Conservation (phyloP, 1,139 yeast genomes). For the Hansenula lynferdii region DNA sequence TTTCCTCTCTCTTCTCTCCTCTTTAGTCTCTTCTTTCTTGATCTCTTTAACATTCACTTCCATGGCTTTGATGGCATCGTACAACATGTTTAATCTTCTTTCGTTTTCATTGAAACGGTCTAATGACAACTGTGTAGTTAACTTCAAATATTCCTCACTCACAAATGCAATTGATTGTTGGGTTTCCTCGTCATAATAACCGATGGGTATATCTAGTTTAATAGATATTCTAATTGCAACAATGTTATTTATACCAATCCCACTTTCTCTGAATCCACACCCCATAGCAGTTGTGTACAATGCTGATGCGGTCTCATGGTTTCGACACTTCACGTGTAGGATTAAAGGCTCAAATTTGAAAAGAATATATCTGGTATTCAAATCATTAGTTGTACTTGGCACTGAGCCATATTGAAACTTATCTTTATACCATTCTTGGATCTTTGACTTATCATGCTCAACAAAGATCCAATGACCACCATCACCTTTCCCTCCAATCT, state of each 20-base stretch:
- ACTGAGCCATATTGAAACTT: slow-evolving; percentile 9
- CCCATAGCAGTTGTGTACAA: slow-evolving; percentile 71
- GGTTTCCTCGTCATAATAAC: slow-evolving; percentile 35
- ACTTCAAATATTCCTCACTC: slow-evolving; percentile 39
- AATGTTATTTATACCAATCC: slow-evolving; percentile 74
- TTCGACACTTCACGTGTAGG: slow-evolving; percentile 75
- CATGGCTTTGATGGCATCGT: slow-evolving; percentile 36
- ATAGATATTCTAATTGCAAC: slow-evolving; percentile 76
- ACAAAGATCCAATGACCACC: slow-evolving; percentile 89
- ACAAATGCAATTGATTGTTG: slow-evolving; percentile 39
- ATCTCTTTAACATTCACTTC: slow-evolving; percentile 14
- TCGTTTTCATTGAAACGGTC: slow-evolving; percentile 64
- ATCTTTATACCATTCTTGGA: slow-evolving; percentile 47
- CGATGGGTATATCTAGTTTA: slow-evolving; percentile 70
- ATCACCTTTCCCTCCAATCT: slow-evolving; percentile 80
- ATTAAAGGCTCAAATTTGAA: slow-evolving; percentile 84
- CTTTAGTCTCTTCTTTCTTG: slow-evolving; percentile 40
- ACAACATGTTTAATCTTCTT: slow-evolving; percentile 46
- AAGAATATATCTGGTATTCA: slow-evolving; percentile 47
- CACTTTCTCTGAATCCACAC: slow-evolving; percentile 84
- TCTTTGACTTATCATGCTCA: slow-evolving; percentile 53
- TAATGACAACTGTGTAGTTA: slow-evolving; percentile 44
- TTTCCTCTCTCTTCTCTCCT: slow-evolving; percentile 57
- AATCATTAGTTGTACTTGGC: background rate
- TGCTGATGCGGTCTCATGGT: slow-evolving; percentile 49